A percentile compares a stretch with the other conserved stretches of the same genome.
phyloP scores from a whole-genome alignment of 1,139 yeast species.

The Yamadazyma dendronema region DNA sequence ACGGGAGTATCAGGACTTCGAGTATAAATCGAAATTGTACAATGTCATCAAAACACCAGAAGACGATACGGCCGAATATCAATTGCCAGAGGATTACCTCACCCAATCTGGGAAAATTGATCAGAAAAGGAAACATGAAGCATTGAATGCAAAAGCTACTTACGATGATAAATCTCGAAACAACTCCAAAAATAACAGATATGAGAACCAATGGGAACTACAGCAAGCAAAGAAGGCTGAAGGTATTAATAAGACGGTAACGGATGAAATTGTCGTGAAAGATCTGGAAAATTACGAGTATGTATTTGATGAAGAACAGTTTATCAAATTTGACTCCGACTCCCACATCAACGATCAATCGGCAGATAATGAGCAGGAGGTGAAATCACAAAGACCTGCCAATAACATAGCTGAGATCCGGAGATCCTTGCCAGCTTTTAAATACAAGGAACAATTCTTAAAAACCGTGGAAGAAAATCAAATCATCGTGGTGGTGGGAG shows the following conservation, averaged over 20 bases:
- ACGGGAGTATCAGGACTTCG: constrained; percentile 51
- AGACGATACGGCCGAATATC: constrained; percentile 36
- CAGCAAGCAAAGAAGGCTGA: constrained; percentile 58
- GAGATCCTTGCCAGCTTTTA: constrained; percentile 73
- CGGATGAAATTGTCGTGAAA: constrained; percentile 47
- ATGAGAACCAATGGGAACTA: constrained; percentile 61
- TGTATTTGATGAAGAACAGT: constrained; percentile 79
- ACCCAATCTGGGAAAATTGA: constrained; percentile 54
- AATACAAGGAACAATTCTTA: constrained; percentile 61
- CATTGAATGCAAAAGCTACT: constrained; percentile 29
- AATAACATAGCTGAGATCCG: constrained; percentile 49
- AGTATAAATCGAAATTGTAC: constrained; percentile 47
- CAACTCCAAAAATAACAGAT: constrained; percentile 11
- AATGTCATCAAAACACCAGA: constrained; percentile 33
- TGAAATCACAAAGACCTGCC: constrained; percentile 11
- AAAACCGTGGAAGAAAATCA: constrained; percentile 63
- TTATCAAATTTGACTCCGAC: constrained; percentile 61
- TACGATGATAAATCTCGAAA: constrained; percentile 7
- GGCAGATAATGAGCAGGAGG: constrained; percentile 14
- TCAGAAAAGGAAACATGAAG: constrained; percentile 44
- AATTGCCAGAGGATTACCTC: constrained; percentile 56
- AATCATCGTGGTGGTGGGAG: constrained; percentile 87
- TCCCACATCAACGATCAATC: constrained; percentile 30
- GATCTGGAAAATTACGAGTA: constrained; percentile 62
- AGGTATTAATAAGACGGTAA: constrained; percentile 25